Evolutionary conservation across 495 filamentous ascomycete genomes (phyloP).

Genomic region (Arthonia radiata): DNA sequence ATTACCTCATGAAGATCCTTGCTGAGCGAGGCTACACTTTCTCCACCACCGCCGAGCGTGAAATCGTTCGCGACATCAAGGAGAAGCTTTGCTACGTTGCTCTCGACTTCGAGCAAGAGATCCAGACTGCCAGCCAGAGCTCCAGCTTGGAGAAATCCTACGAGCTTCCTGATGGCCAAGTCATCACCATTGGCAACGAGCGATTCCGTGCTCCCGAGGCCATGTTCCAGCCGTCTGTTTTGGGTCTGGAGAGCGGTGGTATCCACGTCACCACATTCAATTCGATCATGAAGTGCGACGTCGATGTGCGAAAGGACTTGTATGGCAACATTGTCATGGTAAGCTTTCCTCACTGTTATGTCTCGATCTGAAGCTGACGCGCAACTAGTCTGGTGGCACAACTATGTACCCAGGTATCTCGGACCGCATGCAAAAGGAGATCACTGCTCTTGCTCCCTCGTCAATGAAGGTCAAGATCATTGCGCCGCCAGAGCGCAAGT

Average conservation of each 20-base stretch:
- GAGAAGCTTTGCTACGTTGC: constrained; percentile 99
- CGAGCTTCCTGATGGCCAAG: constrained; percentile 97
- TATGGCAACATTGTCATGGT: constrained; percentile 99
- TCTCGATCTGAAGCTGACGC: constrained; percentile 5
- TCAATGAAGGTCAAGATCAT: constrained; percentile 75
- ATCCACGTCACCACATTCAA: constrained; percentile 99
- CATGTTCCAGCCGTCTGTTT: constrained; percentile 94
- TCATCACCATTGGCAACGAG: constrained; percentile 99
- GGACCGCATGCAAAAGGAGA: constrained; percentile 99
- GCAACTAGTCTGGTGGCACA: constrained; percentile 73
- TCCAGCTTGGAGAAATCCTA: constrained; percentile 99
- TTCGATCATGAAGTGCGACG: constrained; percentile 99
- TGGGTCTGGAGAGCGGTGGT: constrained; percentile 93
- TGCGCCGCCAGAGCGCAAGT: constrained; percentile 52
- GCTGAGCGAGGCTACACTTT: constrained; percentile 98
- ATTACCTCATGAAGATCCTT: constrained; percentile 99
- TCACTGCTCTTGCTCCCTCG: constrained; percentile 93
- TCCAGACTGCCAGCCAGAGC: constrained; percentile 96
- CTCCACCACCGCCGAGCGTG: constrained; percentile 98
- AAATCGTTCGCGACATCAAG: constrained; percentile 99
- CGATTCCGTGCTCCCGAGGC: constrained; percentile 98
- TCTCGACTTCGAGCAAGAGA: constrained; percentile 98
- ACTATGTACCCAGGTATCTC: constrained; percentile 99
- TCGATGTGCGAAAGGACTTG: constrained; percentile 97
- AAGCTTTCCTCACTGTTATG: constrained; percentile 15